A percentile compares a stretch with the other conserved stretches of the same genome.
These are phyloP conservation scores for Plicaturopsis crispa DNA, from an alignment of 768 basidiomycete genomes.

Conservation along the genomic window DNA sequence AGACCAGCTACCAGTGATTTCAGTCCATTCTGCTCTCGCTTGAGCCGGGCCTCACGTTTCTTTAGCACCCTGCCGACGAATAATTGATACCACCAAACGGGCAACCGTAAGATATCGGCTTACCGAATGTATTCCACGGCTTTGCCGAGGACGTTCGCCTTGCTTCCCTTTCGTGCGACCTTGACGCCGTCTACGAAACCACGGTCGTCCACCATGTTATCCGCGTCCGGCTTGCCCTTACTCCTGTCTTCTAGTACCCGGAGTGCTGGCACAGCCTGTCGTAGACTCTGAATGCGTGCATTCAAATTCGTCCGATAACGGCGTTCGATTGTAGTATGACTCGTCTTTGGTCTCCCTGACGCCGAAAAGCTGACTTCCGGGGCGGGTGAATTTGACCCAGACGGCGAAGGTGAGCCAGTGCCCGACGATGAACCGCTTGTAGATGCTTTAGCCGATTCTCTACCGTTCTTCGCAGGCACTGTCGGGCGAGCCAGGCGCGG, in stretches of 20 bases:
- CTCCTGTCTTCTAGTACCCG: constrained; percentile 62
- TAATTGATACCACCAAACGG: constrained; percentile 4
- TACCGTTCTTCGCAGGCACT: neutral
- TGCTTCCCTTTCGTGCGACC: constrained; percentile 85
- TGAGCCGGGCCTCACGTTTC: constrained; percentile 63
- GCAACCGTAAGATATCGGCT: constrained; percentile 9
- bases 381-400: constrained; percentile 32
- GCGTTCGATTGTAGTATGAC: constrained; percentile 85
- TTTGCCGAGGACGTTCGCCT: constrained; percentile 85
- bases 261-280: constrained; percentile 76
- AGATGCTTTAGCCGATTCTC: neutral
- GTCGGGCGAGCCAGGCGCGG: constrained; percentile 43
- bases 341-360: constrained; percentile 63
- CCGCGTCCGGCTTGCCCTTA: constrained; percentile 32
- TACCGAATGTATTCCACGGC: constrained; percentile 84
- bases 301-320: constrained; percentile 87
- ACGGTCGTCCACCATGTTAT: constrained; percentile 70
- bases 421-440: constrained; percentile 3
- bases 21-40: constrained; percentile 69
- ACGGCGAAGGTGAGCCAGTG: constrained; percentile 16
- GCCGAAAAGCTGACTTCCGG: constrained; percentile 20
- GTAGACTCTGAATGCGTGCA: constrained; percentile 74
- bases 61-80: constrained; percentile 56
- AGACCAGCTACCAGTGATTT: constrained; percentile 62
- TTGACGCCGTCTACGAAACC: constrained; percentile 92